Base-by-base conservation (phyloP, 164 flowering plant genomes). In the Aristolochia californica region DNA sequence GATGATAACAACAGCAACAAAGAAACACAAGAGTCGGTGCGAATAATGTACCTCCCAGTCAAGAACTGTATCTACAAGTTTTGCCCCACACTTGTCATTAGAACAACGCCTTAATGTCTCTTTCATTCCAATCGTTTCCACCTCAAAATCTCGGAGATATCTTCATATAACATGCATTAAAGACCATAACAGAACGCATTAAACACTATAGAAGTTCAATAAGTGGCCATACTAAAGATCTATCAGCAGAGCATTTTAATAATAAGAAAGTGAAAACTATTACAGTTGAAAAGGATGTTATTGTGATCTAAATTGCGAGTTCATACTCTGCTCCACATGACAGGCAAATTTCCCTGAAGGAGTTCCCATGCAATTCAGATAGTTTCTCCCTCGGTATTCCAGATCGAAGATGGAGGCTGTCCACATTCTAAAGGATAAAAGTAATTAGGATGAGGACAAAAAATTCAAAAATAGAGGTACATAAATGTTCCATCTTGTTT, bases 81-180 rank as follows among this genome's bases (percentile, higher is more conserved):
- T 85, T 55, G 78, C 74, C 38, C 85, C 80, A 73, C 99, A 93
- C 2, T 73, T 64, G 34, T 26, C 62, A 70, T 66, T 63, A 34
- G 87, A 77, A 62, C 99, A 93, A 43, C 88, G 84, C 2, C 99
- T 66, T 44, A 88, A 71, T 40, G 99, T 93, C 64, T 89, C 87
- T 85, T 87, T 93, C 79, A 93, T 64, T 64, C 99, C 99, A 65
- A 93, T 89, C 44, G 99, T 84, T 75, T 87, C 99, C 64, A 93
- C 84, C 77, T 93, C 99, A 72, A 93, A 93, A 66, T 93, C 99
- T 53, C 99, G 77, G 62, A 89, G 24, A 70, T 89, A 93, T 77
- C 99, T 91, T 53, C 66, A 77, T 9, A 43, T 34, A 34, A 34
- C 40, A 34, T 34, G 40, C 40, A 34, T 7, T 7, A 34, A 34